Percentiles rank a stretch among this genome's conserved stretches.
Conservation (phyloP, 2,329 filamentous ascomycete genomes). For the Phyllosticta citriasiana region DNA sequence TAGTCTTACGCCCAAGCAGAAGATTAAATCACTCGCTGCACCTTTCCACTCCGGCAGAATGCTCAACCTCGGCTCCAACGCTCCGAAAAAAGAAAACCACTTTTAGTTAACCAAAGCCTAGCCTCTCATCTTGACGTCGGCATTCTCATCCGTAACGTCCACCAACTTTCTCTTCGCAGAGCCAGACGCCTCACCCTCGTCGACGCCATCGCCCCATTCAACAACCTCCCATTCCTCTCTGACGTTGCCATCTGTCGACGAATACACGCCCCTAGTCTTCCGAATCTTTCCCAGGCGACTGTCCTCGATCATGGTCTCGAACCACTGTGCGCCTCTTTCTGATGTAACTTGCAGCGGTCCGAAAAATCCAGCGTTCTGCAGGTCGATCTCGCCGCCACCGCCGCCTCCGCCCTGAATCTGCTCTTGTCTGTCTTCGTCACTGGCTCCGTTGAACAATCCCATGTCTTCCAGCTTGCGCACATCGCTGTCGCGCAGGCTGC, state of each 20-base stretch:
- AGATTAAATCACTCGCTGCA: background rate
- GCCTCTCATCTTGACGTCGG: background rate
- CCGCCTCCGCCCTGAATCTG: conserved; percentile 15
- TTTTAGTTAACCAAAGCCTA: background rate
- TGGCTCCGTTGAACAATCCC: conserved; percentile 51
- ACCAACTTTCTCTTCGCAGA: conserved; percentile 27
- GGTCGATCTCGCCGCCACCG: conserved; percentile 12
- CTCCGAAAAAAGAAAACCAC: background rate
- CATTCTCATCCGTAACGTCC: background rate
- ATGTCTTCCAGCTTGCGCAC: conserved; percentile 63
- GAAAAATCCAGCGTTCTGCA: conserved; percentile 12
- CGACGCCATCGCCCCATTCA: conserved; percentile 46
- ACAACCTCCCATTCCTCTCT: conserved; percentile 75
- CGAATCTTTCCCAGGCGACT: conserved; percentile 61
- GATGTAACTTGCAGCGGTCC: conserved; percentile 16
- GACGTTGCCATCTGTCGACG: conserved; percentile 53
- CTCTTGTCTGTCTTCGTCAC: conserved; percentile 15
- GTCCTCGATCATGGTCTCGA: conserved; percentile 70
- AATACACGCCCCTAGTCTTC: conserved; percentile 49
- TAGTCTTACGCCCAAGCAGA: background rate
- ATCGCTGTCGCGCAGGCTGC: conserved; percentile 62
- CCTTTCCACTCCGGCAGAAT: background rate
- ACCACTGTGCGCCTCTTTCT: conserved; percentile 64
- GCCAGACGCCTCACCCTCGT: conserved; percentile 20
- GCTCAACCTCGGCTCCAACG: background rate